A percentile compares a stretch with the other conserved stretches of the same genome.
These are phyloP conservation scores for Saccharomyces hybrid DNA, from an alignment of 1,139 yeast genomes.

Conservation along the genomic window DNA sequence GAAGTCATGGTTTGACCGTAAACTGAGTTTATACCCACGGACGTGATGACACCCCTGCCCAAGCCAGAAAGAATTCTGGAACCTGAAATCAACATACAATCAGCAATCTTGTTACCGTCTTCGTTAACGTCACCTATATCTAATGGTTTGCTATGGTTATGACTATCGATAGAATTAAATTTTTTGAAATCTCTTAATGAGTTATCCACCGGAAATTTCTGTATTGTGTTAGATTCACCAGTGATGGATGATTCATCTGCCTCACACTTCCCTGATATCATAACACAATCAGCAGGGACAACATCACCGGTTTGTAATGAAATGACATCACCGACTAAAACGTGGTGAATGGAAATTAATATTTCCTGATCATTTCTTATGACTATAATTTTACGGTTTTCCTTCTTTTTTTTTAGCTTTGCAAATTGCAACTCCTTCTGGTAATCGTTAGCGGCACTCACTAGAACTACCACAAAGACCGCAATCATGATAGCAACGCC, in stretches of 20 bases:
- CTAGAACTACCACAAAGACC: slow-evolving; percentile 79
- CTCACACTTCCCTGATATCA: slow-evolving; percentile 68
- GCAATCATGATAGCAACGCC: slow-evolving; percentile 97
- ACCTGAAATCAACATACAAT: slow-evolving; percentile 74
- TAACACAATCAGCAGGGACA: slow-evolving; percentile 78
- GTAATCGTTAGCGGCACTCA: slow-evolving; percentile 91
- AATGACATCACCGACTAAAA: slow-evolving; percentile 80
- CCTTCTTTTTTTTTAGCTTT: slow-evolving; percentile 77
- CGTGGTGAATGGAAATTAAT: slow-evolving; percentile 64
- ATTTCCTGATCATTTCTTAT: slow-evolving; percentile 64
- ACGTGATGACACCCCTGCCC: slow-evolving; percentile 80
- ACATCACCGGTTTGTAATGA: slow-evolving; percentile 89
- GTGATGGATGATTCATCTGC: slow-evolving; percentile 91
- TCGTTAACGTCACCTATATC: slow-evolving; percentile 41
- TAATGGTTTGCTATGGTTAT: slow-evolving; percentile 25
- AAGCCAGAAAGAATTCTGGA: slow-evolving; percentile 78
- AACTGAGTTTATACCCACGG: slow-evolving; percentile 82
- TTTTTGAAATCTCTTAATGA: slow-evolving; percentile 36
- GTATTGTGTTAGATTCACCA: slow-evolving; percentile 84
- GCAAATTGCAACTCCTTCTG: slow-evolving; percentile 94
- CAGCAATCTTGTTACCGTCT: slow-evolving; percentile 32
- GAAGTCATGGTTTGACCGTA: slow-evolving; percentile 89
- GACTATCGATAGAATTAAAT: slow-evolving; percentile 27
- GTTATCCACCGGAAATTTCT: slow-evolving; percentile 49
- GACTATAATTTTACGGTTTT: slow-evolving; percentile 73